phyloP scores from a whole-genome alignment of 768 basidiomycete species.

The Leucocoprinus birnbaumii region DNA sequence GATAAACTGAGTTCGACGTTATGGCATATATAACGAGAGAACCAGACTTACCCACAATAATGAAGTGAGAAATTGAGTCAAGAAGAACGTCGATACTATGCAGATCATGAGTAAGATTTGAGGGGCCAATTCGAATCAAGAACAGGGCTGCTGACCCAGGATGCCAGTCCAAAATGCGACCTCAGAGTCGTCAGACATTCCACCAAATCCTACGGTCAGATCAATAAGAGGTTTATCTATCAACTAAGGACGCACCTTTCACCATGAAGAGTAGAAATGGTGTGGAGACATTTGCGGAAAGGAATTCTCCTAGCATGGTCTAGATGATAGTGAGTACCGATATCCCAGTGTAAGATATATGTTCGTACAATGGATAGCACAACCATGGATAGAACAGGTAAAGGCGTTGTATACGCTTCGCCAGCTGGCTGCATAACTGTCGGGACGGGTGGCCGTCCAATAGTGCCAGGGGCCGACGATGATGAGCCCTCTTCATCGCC shows the following conservation, averaged over 20 bases:
- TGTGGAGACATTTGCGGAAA: slow-evolving; percentile 89
- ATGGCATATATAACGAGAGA: slow-evolving; percentile 3
- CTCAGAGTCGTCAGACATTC: slow-evolving; percentile 73
- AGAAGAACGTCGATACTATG: slow-evolving; percentile 80
- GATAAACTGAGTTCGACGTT: slow-evolving; percentile 4
- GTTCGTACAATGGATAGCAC: slow-evolving; percentile 81
- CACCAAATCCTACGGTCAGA: slow-evolving; percentile 53
- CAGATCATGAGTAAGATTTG: slow-evolving; percentile 13
- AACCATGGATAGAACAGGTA: slow-evolving; percentile 85
- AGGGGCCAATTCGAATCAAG: slow-evolving; percentile 10
- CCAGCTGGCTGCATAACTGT: slow-evolving; percentile 59
- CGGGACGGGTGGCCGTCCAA: slow-evolving; percentile 70
- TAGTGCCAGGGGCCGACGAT: slow-evolving; percentile 23
- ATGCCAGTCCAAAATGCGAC: slow-evolving; percentile 90
- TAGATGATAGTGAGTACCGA: slow-evolving; percentile 25
- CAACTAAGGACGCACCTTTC: slow-evolving; percentile 47
- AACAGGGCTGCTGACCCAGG: slow-evolving; percentile 47
- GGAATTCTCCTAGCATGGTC: slow-evolving; percentile 94
- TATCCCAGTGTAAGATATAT: not conserved
- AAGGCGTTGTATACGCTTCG: slow-evolving; percentile 74
- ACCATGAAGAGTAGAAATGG: slow-evolving; percentile 97
- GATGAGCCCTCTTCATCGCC: slow-evolving; percentile 9
- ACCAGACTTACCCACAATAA: slow-evolving; percentile 74
- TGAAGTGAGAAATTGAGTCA: slow-evolving; percentile 95
- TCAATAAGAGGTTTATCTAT: slow-evolving; percentile 3